Evolutionary conservation across 2,329 filamentous ascomycete genomes (phyloP), one percentile per base, ranked within the genome.

Genomic region (Leptographium radiaticola): DNA sequence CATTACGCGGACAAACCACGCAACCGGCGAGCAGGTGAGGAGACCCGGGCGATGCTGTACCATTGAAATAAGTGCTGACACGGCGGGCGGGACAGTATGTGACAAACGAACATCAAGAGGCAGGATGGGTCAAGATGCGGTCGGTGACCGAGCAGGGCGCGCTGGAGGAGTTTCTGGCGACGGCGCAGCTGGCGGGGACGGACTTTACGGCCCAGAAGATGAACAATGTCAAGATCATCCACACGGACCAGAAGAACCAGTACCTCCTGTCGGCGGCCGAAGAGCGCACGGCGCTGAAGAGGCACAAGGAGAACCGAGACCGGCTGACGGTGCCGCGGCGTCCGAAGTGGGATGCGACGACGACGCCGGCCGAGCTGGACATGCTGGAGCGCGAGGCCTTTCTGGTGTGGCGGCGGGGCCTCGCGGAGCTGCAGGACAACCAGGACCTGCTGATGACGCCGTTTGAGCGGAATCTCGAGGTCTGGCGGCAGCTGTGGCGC

Each of bases 151-250:
- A 98, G 74, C 93, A 98, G 71, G 90, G 86, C 61, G 90, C 90
- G 46, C 81, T 98, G 58, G 93, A 98, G 68, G 93, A 98, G 69
- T 98, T 98, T 69, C 75, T 98, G 59, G 87, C 86, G 55, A 98
- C 93, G 2, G 94, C 93, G 59, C 90, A 97, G 71, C 75, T 98
- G 62, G 93, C 93, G n/a, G 91, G 89, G 60, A 98, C 93, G 60
- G 93, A 98, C 67, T 98, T 98, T 70, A 97, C 91, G 1, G 94
- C 93, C 33, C 90, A 97, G 75, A 97, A 97, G 78, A 87, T 95
- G 81, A 97, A 91, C 72, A 97, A 94, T 66, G 87, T 97, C 70
- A 96, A 96, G 75, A 96, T 98, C 66, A 96, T 98, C 62, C 93
- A 98, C 68, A 85, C 84, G 60, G 89, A 96, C 68, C 90, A 96